Evolutionary conservation across 2,329 filamentous ascomycete species (phyloP).

Genomic region (Colletotrichum australisinense): DNA sequence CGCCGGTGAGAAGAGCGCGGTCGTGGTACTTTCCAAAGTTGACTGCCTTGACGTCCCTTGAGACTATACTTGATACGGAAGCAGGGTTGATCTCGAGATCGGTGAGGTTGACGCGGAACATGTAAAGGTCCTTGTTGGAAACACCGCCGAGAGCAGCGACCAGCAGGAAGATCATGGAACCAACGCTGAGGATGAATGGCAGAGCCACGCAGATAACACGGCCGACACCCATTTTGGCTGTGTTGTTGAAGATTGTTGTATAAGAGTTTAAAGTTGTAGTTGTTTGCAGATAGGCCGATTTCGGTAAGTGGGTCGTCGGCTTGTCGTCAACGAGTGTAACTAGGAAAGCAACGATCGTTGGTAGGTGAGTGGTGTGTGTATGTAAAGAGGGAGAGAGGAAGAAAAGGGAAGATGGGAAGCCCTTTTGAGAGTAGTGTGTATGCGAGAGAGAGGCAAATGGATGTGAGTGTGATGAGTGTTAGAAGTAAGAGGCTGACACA

Average conservation of each 20-base stretch:
- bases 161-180: constrained; percentile 77
- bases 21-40: constrained; percentile 51
- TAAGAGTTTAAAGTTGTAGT: not conserved
- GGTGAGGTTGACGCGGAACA: constrained; percentile 71
- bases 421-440: not conserved
- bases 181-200: constrained; percentile 85
- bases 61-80: constrained; percentile 39
- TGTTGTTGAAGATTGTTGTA: constrained; percentile 25
- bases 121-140: constrained; percentile 65
- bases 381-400: not conserved
- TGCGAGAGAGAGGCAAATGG: not conserved
- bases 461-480: constrained; percentile 25
- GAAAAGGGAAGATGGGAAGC: not conserved
- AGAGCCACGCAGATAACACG: constrained; percentile 88
- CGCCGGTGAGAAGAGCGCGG: constrained; percentile 45
- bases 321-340: constrained; percentile 25
- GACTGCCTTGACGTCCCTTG: constrained; percentile 38
- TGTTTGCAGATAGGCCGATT: constrained; percentile 3
- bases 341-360: constrained; percentile 11
- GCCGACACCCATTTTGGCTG: constrained; percentile 69
- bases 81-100: constrained; percentile 66
- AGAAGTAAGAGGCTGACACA: constrained; percentile 4
- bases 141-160: constrained; percentile 68
- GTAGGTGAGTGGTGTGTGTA: not conserved
- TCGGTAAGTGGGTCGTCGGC: constrained; percentile 15